Evolutionary conservation across 495 filamentous ascomycete genomes (phyloP).

Genomic region (Clavariopsis aquatica): DNA sequence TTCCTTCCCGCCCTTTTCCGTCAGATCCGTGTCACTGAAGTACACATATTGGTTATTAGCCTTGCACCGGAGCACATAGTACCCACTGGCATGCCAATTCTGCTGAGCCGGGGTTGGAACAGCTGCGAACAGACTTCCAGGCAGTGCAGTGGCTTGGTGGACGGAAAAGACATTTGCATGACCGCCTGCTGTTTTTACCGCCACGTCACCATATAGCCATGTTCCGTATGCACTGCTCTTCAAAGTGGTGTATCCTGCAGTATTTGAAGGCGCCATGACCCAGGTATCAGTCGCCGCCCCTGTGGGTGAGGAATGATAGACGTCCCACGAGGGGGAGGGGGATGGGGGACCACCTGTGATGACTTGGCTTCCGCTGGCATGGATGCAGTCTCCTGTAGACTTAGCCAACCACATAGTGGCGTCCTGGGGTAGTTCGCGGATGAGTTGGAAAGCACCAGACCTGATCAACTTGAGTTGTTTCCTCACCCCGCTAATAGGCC

Average conservation of each 20-base stretch:
- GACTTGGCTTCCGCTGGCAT: constrained; percentile 3
- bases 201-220: constrained; percentile 4
- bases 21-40: constrained; percentile 15
- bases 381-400: not conserved
- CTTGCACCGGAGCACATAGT: constrained; percentile 1
- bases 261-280: not conserved
- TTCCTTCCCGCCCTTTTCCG: constrained; percentile 8
- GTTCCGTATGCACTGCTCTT: constrained; percentile 6
- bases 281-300: constrained; percentile 1
- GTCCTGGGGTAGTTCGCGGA: constrained; percentile 6
- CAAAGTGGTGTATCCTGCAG: not conserved
- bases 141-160: not conserved
- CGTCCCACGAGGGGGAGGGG: not conserved
- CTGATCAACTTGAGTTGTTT: constrained; percentile 20
- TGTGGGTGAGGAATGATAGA: constrained; percentile 1
- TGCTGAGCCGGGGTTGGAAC: not conserved
- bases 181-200: constrained; percentile 1
- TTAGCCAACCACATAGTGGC: not conserved
- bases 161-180: constrained; percentile 3
- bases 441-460: constrained; percentile 11
- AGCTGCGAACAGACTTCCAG: not conserved
- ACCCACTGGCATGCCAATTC: constrained; percentile 10
- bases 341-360: not conserved
- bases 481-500: constrained; percentile 4
- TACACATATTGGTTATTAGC: constrained; percentile 3